Evolutionary conservation across 257 asterid species (phyloP), one percentile per base, ranked within the genome.

Genomic region (Linderniella brevidens): DNA sequence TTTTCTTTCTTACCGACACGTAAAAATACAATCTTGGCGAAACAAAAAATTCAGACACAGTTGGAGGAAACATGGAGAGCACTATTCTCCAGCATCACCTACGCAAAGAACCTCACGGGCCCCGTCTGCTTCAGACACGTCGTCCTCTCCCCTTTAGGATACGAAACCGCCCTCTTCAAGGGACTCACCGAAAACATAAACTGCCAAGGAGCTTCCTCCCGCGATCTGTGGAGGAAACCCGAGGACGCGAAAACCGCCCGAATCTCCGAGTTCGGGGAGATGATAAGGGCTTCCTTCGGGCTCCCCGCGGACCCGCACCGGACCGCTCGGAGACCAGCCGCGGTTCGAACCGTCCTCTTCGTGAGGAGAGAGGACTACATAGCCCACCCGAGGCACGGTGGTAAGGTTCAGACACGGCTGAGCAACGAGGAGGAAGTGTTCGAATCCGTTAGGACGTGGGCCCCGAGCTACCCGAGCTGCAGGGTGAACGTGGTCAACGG

Each of bases 41-140:
- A 45, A 54, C 17, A 47, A 38, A 39, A 60, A 10, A n/a, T n/a
- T n/a, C 84, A 90, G 99, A 66, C 96, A 38, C 85, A 52, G 14
- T 63, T 90, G 67, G 99, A 85, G 71, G 94, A 90, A 73, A 85
- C 92, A 55, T 90, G 99, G 99, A 71, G 39, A 25, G 86, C 92
- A 29, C 45, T 90, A 64, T 85, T 76, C 64, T 90, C 99, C 19
- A 73, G 92, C 71, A 59, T 90, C 35, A 71, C 74, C 19, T 90
- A 85, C 41, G 96, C 96, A 20, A 90, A 90, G 68, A 77, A 75
- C 58, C 82, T 77, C 37, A 68, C 62, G 0, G 73, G 71, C 3
- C 64, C 86, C 10, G 87, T 81, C 46, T 90, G 99, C 62, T 90
- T 90, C 36, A 92, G 88, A 57, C 99, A 77, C 8, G 99, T 79